Percentiles rank a stretch among this genome's conserved stretches.
Conservation (phyloP, 768 basidiomycete genomes). For the Agaricus blazei region DNA sequence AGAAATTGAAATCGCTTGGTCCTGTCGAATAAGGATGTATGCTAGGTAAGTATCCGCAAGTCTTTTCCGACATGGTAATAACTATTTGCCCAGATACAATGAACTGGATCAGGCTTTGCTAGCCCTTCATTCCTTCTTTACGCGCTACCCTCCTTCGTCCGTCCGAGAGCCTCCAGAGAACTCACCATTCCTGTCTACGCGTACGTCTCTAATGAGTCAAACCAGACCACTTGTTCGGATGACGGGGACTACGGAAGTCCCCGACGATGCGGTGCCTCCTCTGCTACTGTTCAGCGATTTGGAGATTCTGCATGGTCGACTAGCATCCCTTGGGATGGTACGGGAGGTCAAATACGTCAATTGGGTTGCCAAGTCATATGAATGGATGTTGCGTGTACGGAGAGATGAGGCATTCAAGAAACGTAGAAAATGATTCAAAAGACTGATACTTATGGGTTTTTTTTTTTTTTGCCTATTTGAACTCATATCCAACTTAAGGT, state of each 20-base stretch:
- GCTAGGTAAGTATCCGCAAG: slow-evolving; percentile 43
- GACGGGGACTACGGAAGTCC: slow-evolving; percentile 48
- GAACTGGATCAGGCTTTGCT: slow-evolving; percentile 48
- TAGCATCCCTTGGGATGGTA: slow-evolving; percentile 40
- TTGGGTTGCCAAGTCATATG: slow-evolving; percentile 71
- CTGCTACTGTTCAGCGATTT: slow-evolving; percentile 72
- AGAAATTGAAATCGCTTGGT: slow-evolving; percentile 63
- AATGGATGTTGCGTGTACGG: slow-evolving; percentile 57
- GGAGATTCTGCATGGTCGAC: slow-evolving; percentile 71
- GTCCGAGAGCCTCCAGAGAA: slow-evolving; percentile 39
- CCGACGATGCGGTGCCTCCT: slow-evolving; percentile 80
- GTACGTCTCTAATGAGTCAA: slow-evolving; percentile 43
- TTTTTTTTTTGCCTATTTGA: too few species aligned
- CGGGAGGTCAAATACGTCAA: slow-evolving; percentile 63
- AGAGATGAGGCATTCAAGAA: slow-evolving; percentile 35
- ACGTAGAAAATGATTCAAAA: too few species aligned
- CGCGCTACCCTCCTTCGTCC: slow-evolving; percentile 55
- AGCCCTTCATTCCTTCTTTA: slow-evolving; percentile 57
- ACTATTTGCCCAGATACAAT: slow-evolving; percentile 32
- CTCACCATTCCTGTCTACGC: slow-evolving; percentile 50
- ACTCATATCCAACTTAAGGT: too few species aligned
- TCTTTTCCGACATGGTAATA: slow-evolving; percentile 1
- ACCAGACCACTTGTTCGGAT: slow-evolving; percentile 69
- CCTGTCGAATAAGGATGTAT: slow-evolving; percentile 61
- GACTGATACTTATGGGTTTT: too few species aligned